phyloP scores from a whole-genome alignment of 192 early-diverging fungal species.

The Mortierella alpina region DNA sequence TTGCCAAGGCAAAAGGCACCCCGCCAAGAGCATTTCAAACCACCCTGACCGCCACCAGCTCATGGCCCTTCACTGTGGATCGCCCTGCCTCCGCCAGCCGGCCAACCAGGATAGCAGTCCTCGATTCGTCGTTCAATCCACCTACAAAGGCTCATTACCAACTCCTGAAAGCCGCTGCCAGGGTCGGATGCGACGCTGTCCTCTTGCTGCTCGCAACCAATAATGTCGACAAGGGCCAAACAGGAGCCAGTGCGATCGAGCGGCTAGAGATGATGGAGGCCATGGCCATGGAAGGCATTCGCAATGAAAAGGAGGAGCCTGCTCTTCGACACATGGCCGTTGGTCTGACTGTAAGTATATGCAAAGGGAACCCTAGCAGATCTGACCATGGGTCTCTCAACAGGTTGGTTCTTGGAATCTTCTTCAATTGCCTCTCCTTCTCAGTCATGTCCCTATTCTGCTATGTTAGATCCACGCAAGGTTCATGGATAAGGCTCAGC shows the following conservation, averaged over 20 bases:
- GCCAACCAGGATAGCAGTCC: conserved; percentile 59
- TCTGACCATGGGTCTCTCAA: neutral
- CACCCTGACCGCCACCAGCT: conserved; percentile 32
- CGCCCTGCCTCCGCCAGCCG: conserved; percentile 19
- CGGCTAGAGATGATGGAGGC: conserved; percentile 80
- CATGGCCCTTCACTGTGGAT: conserved; percentile 47
- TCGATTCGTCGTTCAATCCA: conserved; percentile 86
- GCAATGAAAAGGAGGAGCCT: conserved; percentile 33
- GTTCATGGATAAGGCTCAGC: conserved; percentile 77
- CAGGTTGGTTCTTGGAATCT: too few species aligned
- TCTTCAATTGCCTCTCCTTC: neutral
- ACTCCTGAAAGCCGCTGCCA: conserved; percentile 60
- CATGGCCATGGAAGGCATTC: conserved; percentile 55
- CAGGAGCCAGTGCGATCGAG: conserved; percentile 66
- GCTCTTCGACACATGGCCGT: conserved; percentile 44
- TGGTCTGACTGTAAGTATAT: conserved; percentile 33
- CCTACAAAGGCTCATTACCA: conserved; percentile 69
- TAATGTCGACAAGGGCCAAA: conserved; percentile 76
- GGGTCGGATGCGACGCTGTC: conserved; percentile 65
- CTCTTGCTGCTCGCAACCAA: conserved; percentile 71
- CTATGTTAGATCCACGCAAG: conserved; percentile 56
- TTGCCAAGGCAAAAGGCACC: conserved; percentile 20
- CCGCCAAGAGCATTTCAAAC: conserved; percentile 42
- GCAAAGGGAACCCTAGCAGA: neutral
- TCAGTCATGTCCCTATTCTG: neutral